Percentiles rank a stretch among this genome's conserved stretches.
phyloP scores from a whole-genome alignment of 768 basidiomycete species.

The Albatrellus ellisii region DNA sequence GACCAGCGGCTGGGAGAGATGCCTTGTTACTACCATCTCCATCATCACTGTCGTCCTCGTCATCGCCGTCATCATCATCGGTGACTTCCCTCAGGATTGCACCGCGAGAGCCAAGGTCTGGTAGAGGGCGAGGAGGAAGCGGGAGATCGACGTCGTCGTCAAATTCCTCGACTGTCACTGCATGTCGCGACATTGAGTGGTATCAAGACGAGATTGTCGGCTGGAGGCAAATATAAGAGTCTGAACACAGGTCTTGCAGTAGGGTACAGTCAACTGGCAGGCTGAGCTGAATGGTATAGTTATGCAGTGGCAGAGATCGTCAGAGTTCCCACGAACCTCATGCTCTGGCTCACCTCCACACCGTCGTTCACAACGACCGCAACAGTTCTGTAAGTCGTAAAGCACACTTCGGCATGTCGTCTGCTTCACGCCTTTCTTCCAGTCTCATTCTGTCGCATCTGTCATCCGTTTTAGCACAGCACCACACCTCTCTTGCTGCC shows the following conservation, averaged over 20 bases:
- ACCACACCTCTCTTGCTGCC: background rate
- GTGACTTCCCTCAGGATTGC: constrained; percentile 60
- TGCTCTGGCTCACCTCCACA: constrained; percentile 1
- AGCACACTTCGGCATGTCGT: background rate
- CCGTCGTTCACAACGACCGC: constrained; percentile 1
- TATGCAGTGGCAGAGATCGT: background rate
- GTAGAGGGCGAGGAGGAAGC: constrained; percentile 52
- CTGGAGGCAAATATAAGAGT: background rate
- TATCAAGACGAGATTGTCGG: background rate
- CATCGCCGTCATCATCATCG: constrained; percentile 36
- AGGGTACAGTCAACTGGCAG: background rate
- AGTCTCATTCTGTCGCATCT: constrained; percentile 6
- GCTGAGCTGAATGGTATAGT: background rate
- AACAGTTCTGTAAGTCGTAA: constrained; percentile 4
- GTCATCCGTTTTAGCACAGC: constrained; percentile 3
- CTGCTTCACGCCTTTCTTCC: background rate
- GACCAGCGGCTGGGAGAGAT: constrained; percentile 15
- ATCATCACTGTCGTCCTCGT: constrained; percentile 14
- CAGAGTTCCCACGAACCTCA: constrained; percentile 11
- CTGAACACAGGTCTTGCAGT: background rate
- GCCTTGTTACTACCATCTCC: constrained; percentile 38
- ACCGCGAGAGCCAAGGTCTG: constrained; percentile 53
- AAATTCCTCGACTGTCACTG: constrained; percentile 66
- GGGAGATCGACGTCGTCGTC: constrained; percentile 94
- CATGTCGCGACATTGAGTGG: constrained; percentile 51